A percentile compares a stretch with the other conserved stretches of the same genome.
These are phyloP conservation scores for Cutaneotrichosporon sp. DNA, from an alignment of 1,284 basidiomycete genomes.

Conservation along the genomic window DNA sequence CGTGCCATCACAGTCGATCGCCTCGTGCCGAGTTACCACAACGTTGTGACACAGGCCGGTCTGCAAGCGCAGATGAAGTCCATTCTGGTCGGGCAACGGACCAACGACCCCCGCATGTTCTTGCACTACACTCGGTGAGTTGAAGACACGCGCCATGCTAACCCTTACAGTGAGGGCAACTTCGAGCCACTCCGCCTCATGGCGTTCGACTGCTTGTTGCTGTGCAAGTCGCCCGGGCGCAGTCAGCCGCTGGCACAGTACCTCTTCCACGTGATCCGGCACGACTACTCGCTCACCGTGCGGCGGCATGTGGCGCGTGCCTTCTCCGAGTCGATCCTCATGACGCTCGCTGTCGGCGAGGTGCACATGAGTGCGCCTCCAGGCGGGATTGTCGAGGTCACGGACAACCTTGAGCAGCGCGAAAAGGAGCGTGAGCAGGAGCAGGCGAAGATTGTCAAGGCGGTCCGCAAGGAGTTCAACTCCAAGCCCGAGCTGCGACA, in stretches of 20 bases:
- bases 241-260: constrained; percentile 70
- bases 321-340: constrained; percentile 81
- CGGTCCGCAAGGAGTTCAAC: constrained; percentile 79
- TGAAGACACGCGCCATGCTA: background rate
- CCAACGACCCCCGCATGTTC: constrained; percentile 77
- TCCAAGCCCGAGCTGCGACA: constrained; percentile 73
- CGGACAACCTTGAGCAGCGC: constrained; percentile 27
- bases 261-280: constrained; percentile 82
- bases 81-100: constrained; percentile 74
- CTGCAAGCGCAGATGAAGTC: constrained; percentile 84
- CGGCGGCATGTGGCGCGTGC: constrained; percentile 83
- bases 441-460: constrained; percentile 65
- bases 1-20: constrained; percentile 93
- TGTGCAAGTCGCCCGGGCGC: constrained; percentile 67
- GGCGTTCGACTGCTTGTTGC: constrained; percentile 90
- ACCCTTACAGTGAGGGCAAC: constrained; percentile 74
- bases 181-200: constrained; percentile 86
- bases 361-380: constrained; percentile 58
- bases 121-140: constrained; percentile 83
- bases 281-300: constrained; percentile 79
- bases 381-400: constrained; percentile 36
- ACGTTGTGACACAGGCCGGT: constrained; percentile 86
- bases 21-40: constrained; percentile 91
- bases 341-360: constrained; percentile 86
- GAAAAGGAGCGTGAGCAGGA: constrained; percentile 32